Conservation (phyloP, 176 grass and related monocot genomes). For the Oryza rufipogon region DNA sequence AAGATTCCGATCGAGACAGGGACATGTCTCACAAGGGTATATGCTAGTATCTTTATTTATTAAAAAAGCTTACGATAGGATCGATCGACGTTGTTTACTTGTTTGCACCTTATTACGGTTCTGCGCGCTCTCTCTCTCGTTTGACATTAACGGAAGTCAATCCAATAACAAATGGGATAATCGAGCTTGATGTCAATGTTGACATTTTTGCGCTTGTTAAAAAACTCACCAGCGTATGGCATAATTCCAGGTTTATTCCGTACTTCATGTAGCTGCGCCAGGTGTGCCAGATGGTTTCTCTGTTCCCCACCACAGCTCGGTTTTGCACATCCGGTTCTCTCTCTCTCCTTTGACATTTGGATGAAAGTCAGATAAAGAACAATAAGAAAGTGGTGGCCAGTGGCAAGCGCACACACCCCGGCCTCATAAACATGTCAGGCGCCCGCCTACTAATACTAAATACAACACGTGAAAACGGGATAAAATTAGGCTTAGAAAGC, state of each 20-base stretch:
- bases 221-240: not conserved
- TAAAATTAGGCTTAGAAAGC: not conserved
- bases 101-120: not conserved
- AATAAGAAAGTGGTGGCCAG: not conserved
- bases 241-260: constrained; percentile 50
- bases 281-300: not conserved
- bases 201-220: not conserved
- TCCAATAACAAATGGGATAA: not conserved
- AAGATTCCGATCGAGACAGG: not conserved
- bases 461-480: constrained; percentile 32
- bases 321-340: not conserved
- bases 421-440: not conserved
- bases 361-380: constrained; percentile 33
- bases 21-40: not conserved
- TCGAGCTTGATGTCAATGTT: not conserved
- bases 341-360: constrained; percentile 24
- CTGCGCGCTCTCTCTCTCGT: not conserved
- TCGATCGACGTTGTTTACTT: not conserved
- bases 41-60: not conserved
- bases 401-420: not conserved
- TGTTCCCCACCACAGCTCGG: not conserved
- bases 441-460: not conserved
- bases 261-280: not conserved
- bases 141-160: constrained; percentile 31
- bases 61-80: not conserved